A percentile compares a stretch with the other conserved stretches of the same genome.
phyloP scores from a whole-genome alignment of 1,284 basidiomycete genomes.

The Papiliotrema laurentii region DNA sequence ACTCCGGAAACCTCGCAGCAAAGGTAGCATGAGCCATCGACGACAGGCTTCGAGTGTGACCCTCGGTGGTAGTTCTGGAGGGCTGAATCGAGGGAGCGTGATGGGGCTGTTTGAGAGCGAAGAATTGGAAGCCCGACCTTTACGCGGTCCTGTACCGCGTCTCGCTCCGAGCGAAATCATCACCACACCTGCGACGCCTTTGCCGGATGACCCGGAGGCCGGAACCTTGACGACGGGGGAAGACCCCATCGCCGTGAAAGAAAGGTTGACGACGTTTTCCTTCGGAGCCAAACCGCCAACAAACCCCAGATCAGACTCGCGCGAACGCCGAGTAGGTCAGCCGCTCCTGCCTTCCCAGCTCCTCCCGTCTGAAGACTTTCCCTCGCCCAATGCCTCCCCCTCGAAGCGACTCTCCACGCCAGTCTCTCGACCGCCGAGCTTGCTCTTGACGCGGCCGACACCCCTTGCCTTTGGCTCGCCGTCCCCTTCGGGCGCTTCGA shows the following conservation, averaged over 20 bases:
- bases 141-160: constrained; percentile 1
- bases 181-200: constrained; percentile 33
- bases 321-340: constrained; percentile 7
- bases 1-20: constrained; percentile 10
- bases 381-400: constrained; percentile 3
- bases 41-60: constrained; percentile 6
- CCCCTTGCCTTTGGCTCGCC: constrained; percentile 20
- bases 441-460: constrained; percentile 28
- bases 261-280: constrained; percentile 30
- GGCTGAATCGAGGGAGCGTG: constrained; percentile 6
- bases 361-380: constrained; percentile 6
- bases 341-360: constrained; percentile 7
- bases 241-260: constrained; percentile 11
- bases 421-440: constrained; percentile 24
- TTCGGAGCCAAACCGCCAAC: constrained; percentile 34
- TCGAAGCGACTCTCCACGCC: constrained; percentile 12
- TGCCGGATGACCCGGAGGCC: constrained; percentile 10
- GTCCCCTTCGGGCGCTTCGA: constrained; percentile 5
- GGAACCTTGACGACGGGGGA: constrained; percentile 7
- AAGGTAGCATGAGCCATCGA: constrained; percentile 13
- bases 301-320: constrained; percentile 7
- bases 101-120: constrained; percentile 4
- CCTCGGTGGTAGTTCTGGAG: background rate
- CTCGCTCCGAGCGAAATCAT: constrained; percentile 16
- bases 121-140: background rate